Percentiles rank a stretch among this genome's conserved stretches.
Conservation (phyloP, 1,139 yeast genomes). For the Yamadazyma taylorii region DNA sequence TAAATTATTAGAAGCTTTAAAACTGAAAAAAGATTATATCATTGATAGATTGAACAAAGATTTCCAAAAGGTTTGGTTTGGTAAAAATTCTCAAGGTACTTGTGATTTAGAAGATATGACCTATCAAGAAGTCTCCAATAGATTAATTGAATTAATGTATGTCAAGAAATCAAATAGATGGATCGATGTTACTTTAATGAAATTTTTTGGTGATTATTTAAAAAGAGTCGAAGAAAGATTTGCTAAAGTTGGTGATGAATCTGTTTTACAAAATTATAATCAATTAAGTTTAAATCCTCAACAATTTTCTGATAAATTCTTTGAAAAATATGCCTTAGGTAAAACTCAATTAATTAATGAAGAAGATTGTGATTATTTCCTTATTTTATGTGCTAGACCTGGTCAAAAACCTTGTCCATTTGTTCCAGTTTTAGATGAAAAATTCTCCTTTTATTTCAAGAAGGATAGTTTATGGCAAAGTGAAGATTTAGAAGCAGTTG, state of each 20-base stretch:
- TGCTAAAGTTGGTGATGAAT: conserved; percentile 43
- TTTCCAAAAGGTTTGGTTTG: conserved; percentile 98
- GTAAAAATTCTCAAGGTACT: conserved; percentile 70
- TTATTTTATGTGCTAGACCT: conserved; percentile 81
- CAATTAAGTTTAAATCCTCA: conserved; percentile 67
- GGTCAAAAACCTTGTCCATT: conserved; percentile 96
- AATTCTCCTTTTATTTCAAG: conserved; percentile 94
- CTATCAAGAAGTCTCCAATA: conserved; percentile 83
- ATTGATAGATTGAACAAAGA: conserved; percentile 85
- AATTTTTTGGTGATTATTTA: conserved; percentile 81
- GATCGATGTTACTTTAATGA: conserved; percentile 86
- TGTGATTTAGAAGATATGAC: conserved; percentile 96
- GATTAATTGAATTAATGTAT: conserved; percentile 86
- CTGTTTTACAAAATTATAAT: conserved; percentile 72
- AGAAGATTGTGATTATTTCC: conserved; percentile 93
- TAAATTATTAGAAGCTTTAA: conserved; percentile 80
- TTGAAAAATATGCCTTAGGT: conserved; percentile 70
- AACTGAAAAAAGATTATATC: conserved; percentile 82
- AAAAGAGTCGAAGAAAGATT: conserved; percentile 98
- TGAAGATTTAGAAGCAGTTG: conserved; percentile 94
- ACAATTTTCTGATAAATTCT: conserved; percentile 56
- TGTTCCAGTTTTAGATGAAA: conserved; percentile 91
- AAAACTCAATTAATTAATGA: conserved; percentile 83
- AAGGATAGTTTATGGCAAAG: conserved; percentile 99
- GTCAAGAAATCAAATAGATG: conserved; percentile 80